A percentile compares a stretch with the other conserved stretches of the same genome.
These are phyloP conservation scores for Blastocystis sp. DNA, from an alignment of 352 stramenopile species.

Conservation along the genomic window DNA sequence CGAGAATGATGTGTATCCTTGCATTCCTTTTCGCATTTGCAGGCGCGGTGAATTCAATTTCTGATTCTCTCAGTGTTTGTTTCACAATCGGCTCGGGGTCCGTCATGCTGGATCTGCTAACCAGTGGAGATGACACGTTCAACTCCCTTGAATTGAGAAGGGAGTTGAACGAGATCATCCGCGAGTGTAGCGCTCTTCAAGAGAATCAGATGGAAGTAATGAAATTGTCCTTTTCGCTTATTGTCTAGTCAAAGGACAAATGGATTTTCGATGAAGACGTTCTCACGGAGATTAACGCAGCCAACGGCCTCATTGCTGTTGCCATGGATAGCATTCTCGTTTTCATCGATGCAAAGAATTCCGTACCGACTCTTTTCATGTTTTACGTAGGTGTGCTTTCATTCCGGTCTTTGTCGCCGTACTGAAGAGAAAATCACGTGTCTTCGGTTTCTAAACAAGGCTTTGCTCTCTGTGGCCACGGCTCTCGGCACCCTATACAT, in stretches of 20 bases:
- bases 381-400: constrained; percentile 64
- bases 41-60: too few relatives aligned
- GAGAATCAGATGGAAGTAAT: constrained; percentile 14
- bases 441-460: constrained; percentile 2
- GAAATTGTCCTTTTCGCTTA: neutral
- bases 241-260: constrained; percentile 2
- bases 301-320: constrained; percentile 37
- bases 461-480: constrained; percentile 1
- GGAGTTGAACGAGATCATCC: constrained; percentile 45
- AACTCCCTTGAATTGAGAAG: neutral
- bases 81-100: too few relatives aligned
- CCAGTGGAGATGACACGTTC: constrained; percentile 1
- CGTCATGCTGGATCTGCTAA: neutral
- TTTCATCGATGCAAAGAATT: constrained; percentile 56
- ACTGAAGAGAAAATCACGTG: constrained; percentile 45
- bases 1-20: too few relatives aligned
- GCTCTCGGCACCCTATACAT: constrained; percentile 58
- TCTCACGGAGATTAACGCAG: constrained; percentile 12
- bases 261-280: constrained; percentile 53
- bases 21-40: too few relatives aligned
- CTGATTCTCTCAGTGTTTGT: too few relatives aligned
- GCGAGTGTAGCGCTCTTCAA: constrained; percentile 36
- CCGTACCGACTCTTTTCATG: neutral
- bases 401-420: constrained; percentile 37
- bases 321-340: constrained; percentile 29